These are phyloP conservation scores for Toxicodendron radicans DNA, from an alignment of 345 rosid genomes.

Conservation along the genomic window DNA sequence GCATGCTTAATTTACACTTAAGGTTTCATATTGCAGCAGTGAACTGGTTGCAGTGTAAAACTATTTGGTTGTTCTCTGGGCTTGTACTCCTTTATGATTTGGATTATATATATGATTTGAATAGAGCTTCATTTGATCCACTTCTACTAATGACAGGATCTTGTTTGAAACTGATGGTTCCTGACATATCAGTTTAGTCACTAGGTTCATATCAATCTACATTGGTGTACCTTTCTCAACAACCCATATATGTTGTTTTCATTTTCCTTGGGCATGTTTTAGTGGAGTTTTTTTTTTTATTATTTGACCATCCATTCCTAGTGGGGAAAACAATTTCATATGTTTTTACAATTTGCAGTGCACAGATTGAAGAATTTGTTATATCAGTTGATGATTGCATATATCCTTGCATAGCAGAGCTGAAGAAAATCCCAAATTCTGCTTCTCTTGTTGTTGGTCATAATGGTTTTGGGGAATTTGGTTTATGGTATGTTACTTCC, in stretches of 20 bases:
- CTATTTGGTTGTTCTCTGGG: slow-evolving; percentile 5
- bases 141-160: neutral
- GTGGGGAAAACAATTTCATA: neutral
- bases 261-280: no score
- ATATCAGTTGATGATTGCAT: slow-evolving; percentile 42
- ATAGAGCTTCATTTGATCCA: neutral
- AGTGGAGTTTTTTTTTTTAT: neutral
- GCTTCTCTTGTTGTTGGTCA: slow-evolving; percentile 66
- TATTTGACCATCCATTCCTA: neutral
- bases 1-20: neutral
- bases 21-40: slow-evolving; percentile 9
- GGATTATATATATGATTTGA: neutral
- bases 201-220: neutral
- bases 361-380: slow-evolving; percentile 47
- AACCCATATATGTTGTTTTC: no score
- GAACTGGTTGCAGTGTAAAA: neutral
- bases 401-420: slow-evolving; percentile 59
- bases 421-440: slow-evolving; percentile 70
- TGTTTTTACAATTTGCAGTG: slow-evolving; percentile 46
- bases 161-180: neutral
- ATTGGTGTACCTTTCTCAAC: neutral
- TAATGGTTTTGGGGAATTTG: slow-evolving; percentile 76
- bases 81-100: neutral
- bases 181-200: neutral
- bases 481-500: slow-evolving; percentile 62